Percentiles rank a stretch among this genome's conserved stretches.
Evolutionary conservation across 441 rosid species (phyloP).

Genomic region (Hura crepitans): DNA sequence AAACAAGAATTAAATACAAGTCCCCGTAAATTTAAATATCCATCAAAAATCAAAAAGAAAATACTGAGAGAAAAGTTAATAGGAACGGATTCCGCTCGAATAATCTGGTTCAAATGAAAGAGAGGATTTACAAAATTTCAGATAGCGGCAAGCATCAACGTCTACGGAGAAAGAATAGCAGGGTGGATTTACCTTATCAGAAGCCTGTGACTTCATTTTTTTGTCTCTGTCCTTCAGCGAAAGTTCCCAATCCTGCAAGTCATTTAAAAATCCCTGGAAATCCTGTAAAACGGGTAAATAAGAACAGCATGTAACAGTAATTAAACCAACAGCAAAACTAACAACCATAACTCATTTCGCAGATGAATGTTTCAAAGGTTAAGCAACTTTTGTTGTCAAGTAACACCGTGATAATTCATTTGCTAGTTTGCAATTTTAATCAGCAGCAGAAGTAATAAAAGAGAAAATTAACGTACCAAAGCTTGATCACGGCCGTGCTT

Average conservation of each 20-base stretch:
- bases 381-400: background rate
- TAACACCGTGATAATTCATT: background rate
- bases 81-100: background rate
- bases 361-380: background rate
- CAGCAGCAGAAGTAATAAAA: background rate
- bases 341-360: background rate
- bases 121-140: background rate
- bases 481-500: constrained; percentile 68
- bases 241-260: constrained; percentile 96
- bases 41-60: background rate
- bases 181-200: constrained; percentile 37
- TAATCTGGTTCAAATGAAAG: background rate
- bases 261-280: constrained; percentile 85
- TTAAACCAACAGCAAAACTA: background rate
- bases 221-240: constrained; percentile 56
- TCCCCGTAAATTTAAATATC: background rate
- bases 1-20: background rate
- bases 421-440: background rate
- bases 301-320: constrained; percentile 13
- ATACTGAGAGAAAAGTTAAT: background rate
- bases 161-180: constrained; percentile 1
- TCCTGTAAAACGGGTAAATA: constrained; percentile 41
- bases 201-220: constrained; percentile 46
- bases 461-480: constrained; percentile 38
- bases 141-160: background rate